Base-by-base conservation (phyloP, 2,329 filamentous ascomycete genomes). In the Gaeumannomyces tritici region DNA sequence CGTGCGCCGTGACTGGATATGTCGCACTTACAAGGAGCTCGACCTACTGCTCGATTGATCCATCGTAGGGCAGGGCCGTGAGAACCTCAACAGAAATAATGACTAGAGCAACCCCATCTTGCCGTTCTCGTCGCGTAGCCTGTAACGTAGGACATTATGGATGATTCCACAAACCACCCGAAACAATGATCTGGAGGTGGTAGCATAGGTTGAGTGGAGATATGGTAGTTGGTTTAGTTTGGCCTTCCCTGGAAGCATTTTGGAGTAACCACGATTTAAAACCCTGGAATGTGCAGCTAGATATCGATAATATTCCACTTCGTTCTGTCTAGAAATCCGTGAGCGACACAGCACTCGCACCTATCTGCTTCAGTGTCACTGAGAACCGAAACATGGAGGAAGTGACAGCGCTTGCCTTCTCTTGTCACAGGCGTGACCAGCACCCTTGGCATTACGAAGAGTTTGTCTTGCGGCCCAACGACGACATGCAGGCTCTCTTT, bases 1-100 rank as follows among this genome's bases (percentile, higher is more conserved):
- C 74, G 1, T 77, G 74, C 65, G 74, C 74, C 3, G 73, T 73
- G 1, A 74, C 70, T 7, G 73, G 73, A 2, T 77, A 76, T 60
- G 51, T 51, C 13, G 65, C 67, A 28, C 66, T 78, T 77, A 73
- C 63, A 26, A 61, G 1, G 73, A 76, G 65, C 71, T 77, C n/a
- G 64, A 72, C 58, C 63, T 73, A 4, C 65, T 76, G 1, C 73
- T 74, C 0, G 74, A 77, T 11, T 65, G 71, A 3, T 67, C 69
- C 42, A 70, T 77, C 55, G 73, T 73, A 4, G 74, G 75, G 62
- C 74, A 76, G 64, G 73, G 73, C 15, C 65, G 73, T 6, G 71
- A 75, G 15, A 68, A 62, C 33, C 24, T 56, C 24, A 18, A 15
- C 18, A 47, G 5, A 18, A 56, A 56, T 11, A 24, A 56, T 24